Percentiles rank a stretch among this genome's conserved stretches.
Conservation (phyloP, 2,329 filamentous ascomycete species). For the Aspergillus amoenus region DNA sequence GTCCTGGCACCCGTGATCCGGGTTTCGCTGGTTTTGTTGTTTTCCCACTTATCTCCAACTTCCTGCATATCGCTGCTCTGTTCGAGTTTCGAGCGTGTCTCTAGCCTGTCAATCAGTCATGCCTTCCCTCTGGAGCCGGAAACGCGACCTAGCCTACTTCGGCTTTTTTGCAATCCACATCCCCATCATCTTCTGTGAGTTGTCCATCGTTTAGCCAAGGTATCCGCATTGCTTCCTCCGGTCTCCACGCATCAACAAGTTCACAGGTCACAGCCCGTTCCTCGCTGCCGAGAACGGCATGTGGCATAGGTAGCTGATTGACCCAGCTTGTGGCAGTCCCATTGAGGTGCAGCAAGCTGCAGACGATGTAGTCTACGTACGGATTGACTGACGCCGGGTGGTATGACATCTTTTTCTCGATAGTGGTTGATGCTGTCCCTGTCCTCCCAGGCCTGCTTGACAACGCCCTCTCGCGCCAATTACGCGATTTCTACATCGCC, state of each 20-base stretch:
- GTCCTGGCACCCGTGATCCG: not conserved
- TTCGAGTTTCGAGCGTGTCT: not conserved
- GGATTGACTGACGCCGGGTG: constrained; percentile 7
- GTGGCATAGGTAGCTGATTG: not conserved
- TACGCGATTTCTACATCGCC: constrained; percentile 59
- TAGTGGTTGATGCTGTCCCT: constrained; percentile 62
- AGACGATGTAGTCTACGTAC: not conserved
- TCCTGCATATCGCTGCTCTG: not conserved
- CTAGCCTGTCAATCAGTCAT: constrained; percentile 6
- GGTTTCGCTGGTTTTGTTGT: not conserved
- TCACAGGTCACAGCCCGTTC: not conserved
- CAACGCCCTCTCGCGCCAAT: constrained; percentile 47
- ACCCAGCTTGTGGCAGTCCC: not conserved
- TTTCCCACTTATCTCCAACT: not conserved
- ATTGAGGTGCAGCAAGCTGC: not conserved
- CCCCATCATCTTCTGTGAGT: constrained; percentile 60
- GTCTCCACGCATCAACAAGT: not conserved
- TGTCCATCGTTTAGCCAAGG: not conserved
- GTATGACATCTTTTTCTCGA: constrained; percentile 1
- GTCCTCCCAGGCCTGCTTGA: constrained; percentile 56
- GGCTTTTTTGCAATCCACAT: constrained; percentile 63
- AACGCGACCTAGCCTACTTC: constrained; percentile 46
- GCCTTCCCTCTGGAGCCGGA: constrained; percentile 29
- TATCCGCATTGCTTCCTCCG: not conserved
- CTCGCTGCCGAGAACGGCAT: not conserved